These are phyloP conservation scores for Diplodia corticola DNA, from an alignment of 2,329 filamentous ascomycete genomes.

Conservation along the genomic window DNA sequence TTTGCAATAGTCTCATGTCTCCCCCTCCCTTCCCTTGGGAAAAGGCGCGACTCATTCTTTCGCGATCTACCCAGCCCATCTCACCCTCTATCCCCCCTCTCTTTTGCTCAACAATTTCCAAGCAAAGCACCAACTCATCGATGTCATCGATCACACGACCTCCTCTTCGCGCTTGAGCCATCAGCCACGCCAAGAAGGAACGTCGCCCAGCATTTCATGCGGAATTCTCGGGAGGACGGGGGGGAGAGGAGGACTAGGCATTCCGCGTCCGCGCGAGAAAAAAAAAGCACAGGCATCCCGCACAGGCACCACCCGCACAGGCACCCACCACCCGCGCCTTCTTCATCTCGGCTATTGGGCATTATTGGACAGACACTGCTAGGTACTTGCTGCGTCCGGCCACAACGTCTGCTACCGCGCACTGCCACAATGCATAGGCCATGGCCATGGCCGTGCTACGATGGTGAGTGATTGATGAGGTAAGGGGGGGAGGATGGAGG, in stretches of 20 bases:
- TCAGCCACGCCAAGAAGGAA: neutral
- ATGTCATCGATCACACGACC: constrained; percentile 6
- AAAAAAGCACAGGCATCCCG: too few relatives aligned
- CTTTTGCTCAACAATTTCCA: constrained; percentile 6
- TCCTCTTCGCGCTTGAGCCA: neutral
- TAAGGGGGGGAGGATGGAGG: too few relatives aligned
- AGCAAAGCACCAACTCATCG: neutral
- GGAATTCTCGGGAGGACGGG: neutral
- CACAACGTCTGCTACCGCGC: neutral
- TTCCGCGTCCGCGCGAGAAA: too few relatives aligned
- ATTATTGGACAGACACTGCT: too few relatives aligned
- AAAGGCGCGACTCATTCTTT: too few relatives aligned
- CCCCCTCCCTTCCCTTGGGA: too few relatives aligned
- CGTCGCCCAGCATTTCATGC: neutral
- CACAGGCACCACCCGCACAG: constrained; percentile 7
- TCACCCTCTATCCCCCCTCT: neutral
- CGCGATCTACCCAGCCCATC: neutral
- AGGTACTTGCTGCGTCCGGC: too few relatives aligned
- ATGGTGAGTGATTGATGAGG: neutral
- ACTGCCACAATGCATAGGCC: neutral
- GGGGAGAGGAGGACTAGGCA: neutral
- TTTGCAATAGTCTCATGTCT: neutral
- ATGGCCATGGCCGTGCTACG: too few relatives aligned
- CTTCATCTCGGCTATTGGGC: constrained; percentile 15
- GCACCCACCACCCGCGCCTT: neutral